Conservation (phyloP, 345 rosid genomes). For the Heritiera littoralis region DNA sequence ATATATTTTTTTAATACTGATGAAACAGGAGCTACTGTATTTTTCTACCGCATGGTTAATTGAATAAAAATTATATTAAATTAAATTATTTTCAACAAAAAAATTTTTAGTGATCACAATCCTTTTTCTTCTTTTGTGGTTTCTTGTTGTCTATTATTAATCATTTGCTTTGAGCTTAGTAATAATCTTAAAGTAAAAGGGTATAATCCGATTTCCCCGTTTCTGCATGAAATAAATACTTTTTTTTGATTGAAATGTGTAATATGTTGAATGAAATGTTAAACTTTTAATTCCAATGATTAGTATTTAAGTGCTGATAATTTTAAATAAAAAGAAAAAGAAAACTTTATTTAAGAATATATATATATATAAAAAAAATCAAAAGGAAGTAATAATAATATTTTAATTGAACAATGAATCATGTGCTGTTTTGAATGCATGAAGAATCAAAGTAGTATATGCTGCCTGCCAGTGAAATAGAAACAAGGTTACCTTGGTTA, state of each 20-base stretch:
- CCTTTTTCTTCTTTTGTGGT: background rate
- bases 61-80: background rate
- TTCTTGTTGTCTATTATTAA: background rate
- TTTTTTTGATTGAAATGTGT: no score
- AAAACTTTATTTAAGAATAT: background rate
- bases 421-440: background rate
- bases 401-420: background rate
- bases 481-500: background rate
- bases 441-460: background rate
- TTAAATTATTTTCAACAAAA: background rate
- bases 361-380: no score
- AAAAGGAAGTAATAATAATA: background rate
- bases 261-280: no score
- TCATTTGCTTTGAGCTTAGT: background rate
- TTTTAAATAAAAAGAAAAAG: no score
- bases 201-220: no score
- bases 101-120: background rate
- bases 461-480: slow-evolving; percentile 3
- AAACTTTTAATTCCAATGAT: no score
- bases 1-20: background rate
- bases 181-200: background rate
- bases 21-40: background rate
- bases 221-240: no score
- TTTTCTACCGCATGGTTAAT: background rate
- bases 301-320: no score